Evolutionary conservation across 192 early-diverging fungal genomes (phyloP).

Genomic region (Entomortierella parvispora): DNA sequence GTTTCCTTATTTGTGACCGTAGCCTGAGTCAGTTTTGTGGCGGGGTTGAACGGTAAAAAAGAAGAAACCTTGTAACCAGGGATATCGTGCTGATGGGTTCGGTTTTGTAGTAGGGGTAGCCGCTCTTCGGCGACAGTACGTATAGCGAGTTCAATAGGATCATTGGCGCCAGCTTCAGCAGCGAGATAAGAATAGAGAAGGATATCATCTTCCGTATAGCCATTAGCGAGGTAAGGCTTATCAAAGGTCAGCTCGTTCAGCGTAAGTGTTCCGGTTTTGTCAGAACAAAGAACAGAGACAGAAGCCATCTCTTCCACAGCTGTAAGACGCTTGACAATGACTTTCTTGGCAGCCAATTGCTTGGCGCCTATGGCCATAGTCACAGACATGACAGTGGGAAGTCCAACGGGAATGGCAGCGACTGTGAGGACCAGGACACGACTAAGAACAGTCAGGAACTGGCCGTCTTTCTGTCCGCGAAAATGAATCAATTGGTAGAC

Average conservation of each 20-base stretch:
- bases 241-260: too few species aligned
- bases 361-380: slow-evolving; percentile 86
- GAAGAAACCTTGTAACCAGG: slow-evolving; percentile 73
- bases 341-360: slow-evolving; percentile 73
- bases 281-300: too few species aligned
- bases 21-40: too few species aligned
- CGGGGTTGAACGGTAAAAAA: slow-evolving; percentile 82
- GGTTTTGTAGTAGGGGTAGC: slow-evolving; percentile 56
- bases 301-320: too few species aligned
- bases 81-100: slow-evolving; percentile 58
- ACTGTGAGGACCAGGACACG: slow-evolving; percentile 76
- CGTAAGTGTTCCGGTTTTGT: too few species aligned
- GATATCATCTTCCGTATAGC: too few species aligned
- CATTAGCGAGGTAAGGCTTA: too few species aligned
- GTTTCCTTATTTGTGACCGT: too few species aligned
- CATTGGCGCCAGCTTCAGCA: too few species aligned
- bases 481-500: slow-evolving; percentile 51
- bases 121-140: slow-evolving; percentile 66
- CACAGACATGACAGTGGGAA: slow-evolving; percentile 85
- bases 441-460: slow-evolving; percentile 61
- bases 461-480: slow-evolving; percentile 61
- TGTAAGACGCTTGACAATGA: too few species aligned
- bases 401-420: slow-evolving; percentile 82
- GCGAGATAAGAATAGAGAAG: too few species aligned
- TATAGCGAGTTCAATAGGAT: slow-evolving; percentile 79